Base-by-base conservation (phyloP, 139 green algal genomes). In the Axilococcus clingmanii region DNA sequence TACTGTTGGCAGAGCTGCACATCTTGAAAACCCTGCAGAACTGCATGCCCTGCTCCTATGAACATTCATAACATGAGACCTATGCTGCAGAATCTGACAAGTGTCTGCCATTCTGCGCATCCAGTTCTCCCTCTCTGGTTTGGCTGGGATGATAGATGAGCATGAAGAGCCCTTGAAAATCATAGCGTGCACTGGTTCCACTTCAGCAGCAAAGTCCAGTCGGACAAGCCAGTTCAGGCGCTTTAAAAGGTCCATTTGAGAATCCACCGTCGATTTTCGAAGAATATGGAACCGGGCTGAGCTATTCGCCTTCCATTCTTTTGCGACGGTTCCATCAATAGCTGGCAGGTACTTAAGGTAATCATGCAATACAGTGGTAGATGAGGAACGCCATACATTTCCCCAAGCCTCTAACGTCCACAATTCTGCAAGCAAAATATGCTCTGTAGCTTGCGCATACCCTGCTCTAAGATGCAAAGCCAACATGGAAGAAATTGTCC, bases 171-270 rank as follows among this genome's bases (percentile, higher is more conserved):
- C n/a, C n/a, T n/a, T n/a, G n/a, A n/a, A n/a, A n/a, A n/a, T n/a
- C n/a, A n/a, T n/a, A n/a, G n/a, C n/a, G n/a, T n/a, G n/a, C n/a
- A n/a, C n/a, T n/a, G n/a, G n/a, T n/a, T n/a, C n/a, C n/a, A n/a
- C n/a, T n/a, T n/a, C 12, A 35, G 41, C 41, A 23, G 9, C 41
- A 32, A 23, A 9, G 12, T 9, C 12, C 9, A 49, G 41, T 32
- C 41, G 9, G 25, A 49, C 25, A 30, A 9, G 9, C 41, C 41
- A 49, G 9, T 49, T 12, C 41, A 49, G 11, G 11, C 12, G 9
- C 41, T 49, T 9, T 32, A 49, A 32, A 17, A 49, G 41, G 9
- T 49, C 41, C 12, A 49, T 49, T 12, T 49, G 41, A 30, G 41
- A 9, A 17, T 30, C 41, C 12, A 49, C 41, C 12, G 12, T 12